Evolutionary conservation across 225 moss, liverwort and hornwort genomes (phyloP), one percentile per base, ranked within the genome.

Genomic region (Climacium dendroides): DNA sequence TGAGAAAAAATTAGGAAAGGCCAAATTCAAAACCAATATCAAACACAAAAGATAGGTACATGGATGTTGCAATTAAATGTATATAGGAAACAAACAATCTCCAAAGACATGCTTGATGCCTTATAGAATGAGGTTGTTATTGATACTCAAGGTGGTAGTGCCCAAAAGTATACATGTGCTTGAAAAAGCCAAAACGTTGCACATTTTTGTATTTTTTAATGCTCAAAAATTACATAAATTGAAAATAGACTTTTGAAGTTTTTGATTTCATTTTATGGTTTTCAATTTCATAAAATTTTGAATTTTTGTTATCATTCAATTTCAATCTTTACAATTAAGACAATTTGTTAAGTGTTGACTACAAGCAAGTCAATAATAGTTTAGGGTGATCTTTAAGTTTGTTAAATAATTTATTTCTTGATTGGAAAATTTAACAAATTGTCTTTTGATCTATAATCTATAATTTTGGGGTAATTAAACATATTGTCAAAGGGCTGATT

Each of bases 41-140:
- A 0, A 2, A 7, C 2, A 37, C 0, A 0, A 23, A 37, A 22
- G 13, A 22, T 22, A 2, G 22, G 0, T 66, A 22, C 6, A n/a
- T n/a, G 22, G 12, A 37, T 66, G 12, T 37, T 37, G 22, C 13
- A 66, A 37, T 37, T 11, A n/a, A 66, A 66, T n/a, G 12, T 22
- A 4, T 4, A 12, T 22, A 3, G 4, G 0, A 66, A 37, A 2
- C 1, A 20, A 22, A 48, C 13, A 48, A 13, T 66, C 13, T 67
- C 23, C 37, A 23, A 66, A 37, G 4, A 37, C 23, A 37, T 37
- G 4, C 7, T 37, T 37, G 23, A 37, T 67, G 23, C 13, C 2
- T 37, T 0, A 23, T 13, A 67, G 7, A 66, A n/a, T 20, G 22
- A 22, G 13, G 23, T 67, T 13, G 7, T 12, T 37, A 23, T 37